Conservation (phyloP, 805 yeast genomes). For the Ogataea salicorniae region DNA sequence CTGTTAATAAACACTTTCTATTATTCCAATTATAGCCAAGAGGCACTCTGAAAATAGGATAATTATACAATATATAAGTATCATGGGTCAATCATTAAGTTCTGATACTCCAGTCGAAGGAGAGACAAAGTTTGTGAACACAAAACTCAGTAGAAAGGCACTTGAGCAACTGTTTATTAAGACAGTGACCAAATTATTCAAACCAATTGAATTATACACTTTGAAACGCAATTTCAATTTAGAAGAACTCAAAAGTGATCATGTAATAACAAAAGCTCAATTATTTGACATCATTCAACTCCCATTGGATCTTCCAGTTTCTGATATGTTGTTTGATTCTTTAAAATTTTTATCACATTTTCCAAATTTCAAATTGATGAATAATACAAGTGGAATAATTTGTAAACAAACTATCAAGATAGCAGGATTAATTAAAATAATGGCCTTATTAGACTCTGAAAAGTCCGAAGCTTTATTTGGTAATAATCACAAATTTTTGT, state of each 20-base stretch:
- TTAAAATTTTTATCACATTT: conserved; percentile 33
- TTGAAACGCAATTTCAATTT: conserved; percentile 20
- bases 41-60: background rate
- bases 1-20: too few relatives aligned
- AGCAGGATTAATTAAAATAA: conserved; percentile 38
- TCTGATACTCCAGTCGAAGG: conserved; percentile 3
- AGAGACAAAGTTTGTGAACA: conserved; percentile 6
- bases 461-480: conserved; percentile 34
- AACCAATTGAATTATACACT: conserved; percentile 21
- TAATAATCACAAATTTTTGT: conserved; percentile 29
- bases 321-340: conserved; percentile 35
- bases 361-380: conserved; percentile 14
- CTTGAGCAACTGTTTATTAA: conserved; percentile 16
- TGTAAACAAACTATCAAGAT: conserved; percentile 29
- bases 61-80: background rate
- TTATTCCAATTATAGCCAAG: too few relatives aligned
- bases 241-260: conserved; percentile 19
- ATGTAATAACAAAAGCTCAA: conserved; percentile 22
- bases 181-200: conserved; percentile 14
- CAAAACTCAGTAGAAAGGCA: conserved; percentile 11
- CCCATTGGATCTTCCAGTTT: conserved; percentile 30
- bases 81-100: conserved; percentile 22
- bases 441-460: conserved; percentile 40
- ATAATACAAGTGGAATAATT: background rate
- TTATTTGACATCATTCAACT: conserved; percentile 30